Evolutionary conservation across 2,329 filamentous ascomycete genomes (phyloP).

Genomic region (Penicillium sclerotigenum): DNA sequence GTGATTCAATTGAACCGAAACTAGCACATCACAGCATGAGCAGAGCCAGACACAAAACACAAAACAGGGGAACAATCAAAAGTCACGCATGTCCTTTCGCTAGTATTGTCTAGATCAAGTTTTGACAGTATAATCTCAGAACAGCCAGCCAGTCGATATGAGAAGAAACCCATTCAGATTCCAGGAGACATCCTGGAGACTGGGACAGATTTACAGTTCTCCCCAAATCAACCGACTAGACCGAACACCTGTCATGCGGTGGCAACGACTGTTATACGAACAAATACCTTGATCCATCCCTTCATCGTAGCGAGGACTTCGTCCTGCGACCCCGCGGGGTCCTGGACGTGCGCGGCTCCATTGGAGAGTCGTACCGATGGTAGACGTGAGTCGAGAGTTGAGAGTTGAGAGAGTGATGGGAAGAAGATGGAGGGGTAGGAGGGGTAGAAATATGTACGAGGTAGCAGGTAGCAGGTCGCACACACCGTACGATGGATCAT

Average conservation of each 20-base stretch:
- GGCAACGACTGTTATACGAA: constrained; percentile 41
- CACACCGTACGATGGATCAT: background rate
- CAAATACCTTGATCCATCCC: constrained; percentile 44
- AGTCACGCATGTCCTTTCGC: constrained; percentile 83
- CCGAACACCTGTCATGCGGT: constrained; percentile 47
- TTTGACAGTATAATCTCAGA: constrained; percentile 77
- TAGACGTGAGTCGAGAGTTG: constrained; percentile 1
- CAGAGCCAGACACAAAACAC: constrained; percentile 13
- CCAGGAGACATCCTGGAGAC: background rate
- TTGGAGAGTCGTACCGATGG: constrained; percentile 33
- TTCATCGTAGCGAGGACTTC: constrained; percentile 28
- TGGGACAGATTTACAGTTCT: background rate
- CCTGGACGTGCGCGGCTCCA: constrained; percentile 29
- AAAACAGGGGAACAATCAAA: constrained; percentile 41
- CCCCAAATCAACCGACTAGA: constrained; percentile 6
- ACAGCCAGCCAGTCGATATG: constrained; percentile 38
- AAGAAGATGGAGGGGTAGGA: constrained; percentile 6
- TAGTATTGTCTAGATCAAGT: constrained; percentile 87
- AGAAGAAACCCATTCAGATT: background rate
- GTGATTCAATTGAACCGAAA: constrained; percentile 3
- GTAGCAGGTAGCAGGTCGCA: background rate
- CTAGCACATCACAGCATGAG: constrained; percentile 2
- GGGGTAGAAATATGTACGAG: constrained; percentile 27
- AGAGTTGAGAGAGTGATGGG: background rate
- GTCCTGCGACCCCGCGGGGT: constrained; percentile 8